Percentiles rank a stretch among this genome's conserved stretches.
These are phyloP conservation scores for Venturia asperata DNA, from an alignment of 2,329 filamentous ascomycete genomes.

Conservation along the genomic window DNA sequence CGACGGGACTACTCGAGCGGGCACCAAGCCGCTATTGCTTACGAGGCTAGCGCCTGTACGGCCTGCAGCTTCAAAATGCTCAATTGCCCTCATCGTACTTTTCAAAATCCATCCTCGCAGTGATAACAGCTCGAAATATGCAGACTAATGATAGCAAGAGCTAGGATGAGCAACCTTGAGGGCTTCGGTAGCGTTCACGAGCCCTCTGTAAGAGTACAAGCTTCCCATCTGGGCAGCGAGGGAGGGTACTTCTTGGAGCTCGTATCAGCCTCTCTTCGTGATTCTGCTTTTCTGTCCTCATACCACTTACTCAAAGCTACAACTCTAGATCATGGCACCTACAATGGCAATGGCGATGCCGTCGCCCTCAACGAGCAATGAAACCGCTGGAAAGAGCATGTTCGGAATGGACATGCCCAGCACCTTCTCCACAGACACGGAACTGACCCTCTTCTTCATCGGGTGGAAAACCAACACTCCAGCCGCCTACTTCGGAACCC, in stretches of 20 bases:
- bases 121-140: not conserved
- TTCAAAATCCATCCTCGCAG: not conserved
- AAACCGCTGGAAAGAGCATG: not conserved
- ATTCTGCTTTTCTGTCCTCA: not conserved
- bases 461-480: conserved; percentile 28
- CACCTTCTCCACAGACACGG: conserved; percentile 27
- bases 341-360: not conserved
- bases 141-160: not conserved
- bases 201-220: not conserved
- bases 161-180: not conserved
- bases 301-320: not conserved
- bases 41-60: not conserved
- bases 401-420: conserved; percentile 24
- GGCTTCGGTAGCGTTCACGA: not conserved
- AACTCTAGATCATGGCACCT: not conserved
- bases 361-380: not conserved
- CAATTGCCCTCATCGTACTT: not conserved
- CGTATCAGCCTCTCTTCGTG: not conserved
- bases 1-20: too few relatives aligned
- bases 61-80: not conserved
- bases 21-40: not conserved
- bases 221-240: not conserved
- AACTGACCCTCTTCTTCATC: conserved; percentile 28
- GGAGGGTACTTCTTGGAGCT: not conserved
- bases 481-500: conserved; percentile 25